Percentiles rank a stretch among this genome's conserved stretches.
phyloP scores from a whole-genome alignment of 2,329 filamentous ascomycete genomes.

The Cryphonectria radicalis region DNA sequence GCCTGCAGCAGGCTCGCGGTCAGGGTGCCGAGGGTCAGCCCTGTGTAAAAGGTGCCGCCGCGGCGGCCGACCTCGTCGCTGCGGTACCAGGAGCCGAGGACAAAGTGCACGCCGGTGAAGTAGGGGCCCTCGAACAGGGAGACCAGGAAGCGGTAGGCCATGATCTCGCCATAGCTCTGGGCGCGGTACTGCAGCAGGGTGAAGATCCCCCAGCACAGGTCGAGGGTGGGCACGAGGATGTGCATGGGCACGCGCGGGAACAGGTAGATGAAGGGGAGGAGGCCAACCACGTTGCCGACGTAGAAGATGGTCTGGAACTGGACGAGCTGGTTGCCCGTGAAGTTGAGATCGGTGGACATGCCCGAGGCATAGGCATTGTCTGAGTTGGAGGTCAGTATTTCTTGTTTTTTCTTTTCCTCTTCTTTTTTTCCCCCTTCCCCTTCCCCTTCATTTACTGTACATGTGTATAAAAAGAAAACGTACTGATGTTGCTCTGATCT shows the following conservation, averaged over 20 bases:
- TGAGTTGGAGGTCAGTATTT: neutral
- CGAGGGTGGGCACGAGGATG: constrained; percentile 34
- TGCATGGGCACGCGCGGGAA: constrained; percentile 37
- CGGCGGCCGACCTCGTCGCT: constrained; percentile 27
- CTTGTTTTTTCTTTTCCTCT: no score
- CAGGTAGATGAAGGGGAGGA: constrained; percentile 35
- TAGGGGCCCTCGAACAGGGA: constrained; percentile 20
- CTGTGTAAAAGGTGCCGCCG: constrained; percentile 39
- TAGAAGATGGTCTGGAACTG: constrained; percentile 34
- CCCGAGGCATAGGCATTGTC: constrained; percentile 30
- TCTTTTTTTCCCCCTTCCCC: no score
- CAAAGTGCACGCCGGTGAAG: constrained; percentile 23
- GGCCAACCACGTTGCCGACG: constrained; percentile 34
- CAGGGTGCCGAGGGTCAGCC: constrained; percentile 25
- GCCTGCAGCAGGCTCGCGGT: constrained; percentile 29
- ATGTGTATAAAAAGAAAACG: neutral
- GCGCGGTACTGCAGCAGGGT: constrained; percentile 35
- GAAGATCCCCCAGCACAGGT: constrained; percentile 35
- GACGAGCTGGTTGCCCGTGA: constrained; percentile 31
- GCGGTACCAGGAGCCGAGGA: constrained; percentile 28
- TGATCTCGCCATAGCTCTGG: constrained; percentile 29
- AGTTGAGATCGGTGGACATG: constrained; percentile 25
- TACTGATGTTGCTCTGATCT: constrained; percentile 32
- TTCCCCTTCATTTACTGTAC: no score
- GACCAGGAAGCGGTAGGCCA: constrained; percentile 29